Evolutionary conservation across 768 basidiomycete species (phyloP), one percentile per base, ranked within the genome.

Genomic region (Tubosaeta sp.): DNA sequence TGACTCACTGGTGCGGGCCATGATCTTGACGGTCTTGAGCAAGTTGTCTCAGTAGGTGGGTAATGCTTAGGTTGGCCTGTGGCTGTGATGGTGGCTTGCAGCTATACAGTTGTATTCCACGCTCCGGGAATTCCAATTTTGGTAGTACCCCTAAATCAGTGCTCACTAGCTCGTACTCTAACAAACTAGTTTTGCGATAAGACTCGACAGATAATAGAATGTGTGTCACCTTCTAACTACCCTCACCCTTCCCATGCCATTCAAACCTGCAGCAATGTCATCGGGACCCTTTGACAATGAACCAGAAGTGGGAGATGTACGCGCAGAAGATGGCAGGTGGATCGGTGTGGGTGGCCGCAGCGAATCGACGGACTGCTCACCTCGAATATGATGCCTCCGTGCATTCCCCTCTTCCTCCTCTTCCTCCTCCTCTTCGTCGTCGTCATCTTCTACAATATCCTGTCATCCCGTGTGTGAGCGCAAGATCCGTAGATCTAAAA

Each of bases 1-100:
- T 22, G 41, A 77, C 87, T 75, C 74, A 89, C 88, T 84, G 71
- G 76, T 81, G 67, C 89, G 85, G 69, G 76, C 78, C 88, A 91
- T 91, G 78, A 72, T 80, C 79, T 70, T 71, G 62, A 60, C 67
- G 60, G 76, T 84, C 78, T 83, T 80, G 80, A 80, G 69, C 76
- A 41, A 60, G 35, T 11, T 27, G 51, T 41, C 6, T 46, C 31
- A 12, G 13, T 14, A 19, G 6, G 19, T 7, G 29, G 8, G 22
- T 22, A 22, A 22, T 9, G 10, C 16, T 9, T 7, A 17, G 19
- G 45, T 22, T 44, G 61, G 69, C 71, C n/a, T 33, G 54, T 77
- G 80, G 80, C 78, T 80, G 66, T 57, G 48, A 2, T 9, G 12
- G 57, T 77, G 81, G 81, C 81, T 82, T 61, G 69, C 69, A 70